These are phyloP conservation scores for Calonectria montana DNA, from an alignment of 2,329 filamentous ascomycete genomes.

Conservation along the genomic window DNA sequence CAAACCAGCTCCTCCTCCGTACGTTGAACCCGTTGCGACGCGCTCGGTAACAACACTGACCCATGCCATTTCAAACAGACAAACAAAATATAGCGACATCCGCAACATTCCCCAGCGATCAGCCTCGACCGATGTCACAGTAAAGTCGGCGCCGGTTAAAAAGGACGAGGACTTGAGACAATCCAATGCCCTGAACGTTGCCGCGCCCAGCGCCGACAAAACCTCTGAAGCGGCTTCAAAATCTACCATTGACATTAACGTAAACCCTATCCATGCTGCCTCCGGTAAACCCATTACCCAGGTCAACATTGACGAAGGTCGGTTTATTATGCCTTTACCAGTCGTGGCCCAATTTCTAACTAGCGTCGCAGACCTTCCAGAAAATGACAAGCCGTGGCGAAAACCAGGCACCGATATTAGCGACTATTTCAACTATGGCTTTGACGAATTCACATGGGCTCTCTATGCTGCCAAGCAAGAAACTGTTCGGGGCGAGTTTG, in stretches of 20 bases:
- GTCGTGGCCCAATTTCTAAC: neutral
- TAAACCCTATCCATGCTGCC: constrained; percentile 80
- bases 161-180: constrained; percentile 56
- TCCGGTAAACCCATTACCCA: constrained; percentile 86
- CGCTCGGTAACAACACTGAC: constrained; percentile 24
- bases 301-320: constrained; percentile 77
- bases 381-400: constrained; percentile 94
- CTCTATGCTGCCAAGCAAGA: constrained; percentile 93
- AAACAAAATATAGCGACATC: constrained; percentile 73
- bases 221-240: constrained; percentile 76
- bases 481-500: constrained; percentile 79
- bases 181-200: constrained; percentile 44
- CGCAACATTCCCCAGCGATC: constrained; percentile 73
- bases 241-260: constrained; percentile 87
- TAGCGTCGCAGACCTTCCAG: constrained; percentile 67
- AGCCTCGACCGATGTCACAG: constrained; percentile 61
- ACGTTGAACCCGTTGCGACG: constrained; percentile 44
- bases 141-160: constrained; percentile 59
- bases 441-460: constrained; percentile 98
- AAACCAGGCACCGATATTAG: constrained; percentile 93
- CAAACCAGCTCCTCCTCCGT: constrained; percentile 70
- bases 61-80: constrained; percentile 50
- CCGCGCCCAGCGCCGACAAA: constrained; percentile 60
- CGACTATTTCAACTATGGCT: constrained; percentile 99
- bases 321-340: neutral